A percentile compares a stretch with the other conserved stretches of the same genome.
Conservation (phyloP, 495 filamentous ascomycete genomes). For the Xylaria scruposa region DNA sequence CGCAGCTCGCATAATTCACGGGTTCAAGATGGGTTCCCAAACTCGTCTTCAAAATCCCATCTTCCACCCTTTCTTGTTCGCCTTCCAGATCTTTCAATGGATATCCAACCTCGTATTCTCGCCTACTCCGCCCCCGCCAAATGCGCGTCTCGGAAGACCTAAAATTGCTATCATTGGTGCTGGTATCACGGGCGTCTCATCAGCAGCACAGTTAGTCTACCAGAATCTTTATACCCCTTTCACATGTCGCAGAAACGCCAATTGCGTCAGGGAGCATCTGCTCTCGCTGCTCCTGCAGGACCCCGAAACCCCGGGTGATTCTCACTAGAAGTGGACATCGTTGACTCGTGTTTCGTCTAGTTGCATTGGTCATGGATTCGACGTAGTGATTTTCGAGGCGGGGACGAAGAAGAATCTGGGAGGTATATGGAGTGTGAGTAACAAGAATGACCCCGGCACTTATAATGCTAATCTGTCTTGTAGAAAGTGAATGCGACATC, state of each 20-base stretch:
- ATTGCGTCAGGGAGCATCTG: neutral
- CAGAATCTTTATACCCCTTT: neutral
- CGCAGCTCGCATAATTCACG: neutral
- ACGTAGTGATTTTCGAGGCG: constrained; percentile 78
- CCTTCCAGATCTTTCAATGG: constrained; percentile 73
- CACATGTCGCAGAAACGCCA: neutral
- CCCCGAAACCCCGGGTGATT: neutral
- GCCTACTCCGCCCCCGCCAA: constrained; percentile 68
- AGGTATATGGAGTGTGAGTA: constrained; percentile 82
- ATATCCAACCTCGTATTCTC: constrained; percentile 70
- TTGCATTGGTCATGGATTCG: constrained; percentile 87
- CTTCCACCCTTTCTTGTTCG: constrained; percentile 58
- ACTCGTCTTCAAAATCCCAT: constrained; percentile 38
- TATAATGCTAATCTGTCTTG: too few relatives aligned
- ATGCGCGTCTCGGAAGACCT: constrained; percentile 59
- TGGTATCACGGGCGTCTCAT: constrained; percentile 81
- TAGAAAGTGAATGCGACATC: constrained; percentile 85
- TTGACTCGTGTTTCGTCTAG: neutral
- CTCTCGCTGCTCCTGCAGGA: neutral
- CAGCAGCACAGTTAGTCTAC: constrained; percentile 65
- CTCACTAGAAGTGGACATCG: neutral
- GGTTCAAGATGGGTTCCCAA: constrained; percentile 25
- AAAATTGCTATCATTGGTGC: constrained; percentile 84
- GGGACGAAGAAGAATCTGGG: constrained; percentile 68
- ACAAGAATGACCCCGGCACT: neutral